These are phyloP conservation scores for Nicotiana otophora DNA, from an alignment of 257 asterid species.

Conservation along the genomic window DNA sequence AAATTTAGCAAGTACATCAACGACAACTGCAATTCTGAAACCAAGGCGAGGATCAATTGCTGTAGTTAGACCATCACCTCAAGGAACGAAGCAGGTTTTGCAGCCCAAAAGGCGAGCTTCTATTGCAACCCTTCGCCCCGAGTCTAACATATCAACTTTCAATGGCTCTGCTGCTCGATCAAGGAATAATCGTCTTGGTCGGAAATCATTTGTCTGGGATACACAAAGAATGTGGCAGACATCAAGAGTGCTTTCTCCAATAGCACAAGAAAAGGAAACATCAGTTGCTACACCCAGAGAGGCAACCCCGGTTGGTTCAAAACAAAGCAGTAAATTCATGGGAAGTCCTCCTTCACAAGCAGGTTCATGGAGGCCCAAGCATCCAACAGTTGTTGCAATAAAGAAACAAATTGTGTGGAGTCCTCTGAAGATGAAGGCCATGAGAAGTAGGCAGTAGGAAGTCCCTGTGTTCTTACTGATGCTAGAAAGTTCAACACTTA, in stretches of 20 bases:
- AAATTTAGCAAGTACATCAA: constrained; percentile 32
- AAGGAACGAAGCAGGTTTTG: constrained; percentile 32
- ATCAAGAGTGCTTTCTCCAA: constrained; percentile 61
- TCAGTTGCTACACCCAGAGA: constrained; percentile 16
- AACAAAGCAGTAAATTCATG: constrained; percentile 56
- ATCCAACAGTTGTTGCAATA: constrained; percentile 39
- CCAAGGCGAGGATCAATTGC: constrained; percentile 74
- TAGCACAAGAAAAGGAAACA: constrained; percentile 32
- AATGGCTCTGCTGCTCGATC: constrained; percentile 28
- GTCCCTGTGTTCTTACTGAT: constrained; percentile 18
- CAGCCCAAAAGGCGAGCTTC: constrained; percentile 85
- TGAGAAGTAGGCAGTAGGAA: constrained; percentile 23
- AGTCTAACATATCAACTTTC: constrained; percentile 40
- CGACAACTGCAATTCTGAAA: constrained; percentile 31
- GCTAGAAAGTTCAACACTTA: background rate
- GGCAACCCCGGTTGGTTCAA: constrained; percentile 49
- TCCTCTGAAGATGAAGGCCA: constrained; percentile 31
- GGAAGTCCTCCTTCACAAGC: constrained; percentile 43
- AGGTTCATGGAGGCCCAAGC: constrained; percentile 44
- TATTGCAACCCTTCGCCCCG: constrained; percentile 57
- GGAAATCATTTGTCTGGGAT: constrained; percentile 77
- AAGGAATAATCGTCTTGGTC: constrained; percentile 52
- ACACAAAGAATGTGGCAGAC: constrained; percentile 67
- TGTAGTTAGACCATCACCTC: constrained; percentile 41
- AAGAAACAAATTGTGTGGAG: constrained; percentile 41